Conservation (phyloP, 2,329 filamentous ascomycete species). For the Cladosporium phlei region DNA sequence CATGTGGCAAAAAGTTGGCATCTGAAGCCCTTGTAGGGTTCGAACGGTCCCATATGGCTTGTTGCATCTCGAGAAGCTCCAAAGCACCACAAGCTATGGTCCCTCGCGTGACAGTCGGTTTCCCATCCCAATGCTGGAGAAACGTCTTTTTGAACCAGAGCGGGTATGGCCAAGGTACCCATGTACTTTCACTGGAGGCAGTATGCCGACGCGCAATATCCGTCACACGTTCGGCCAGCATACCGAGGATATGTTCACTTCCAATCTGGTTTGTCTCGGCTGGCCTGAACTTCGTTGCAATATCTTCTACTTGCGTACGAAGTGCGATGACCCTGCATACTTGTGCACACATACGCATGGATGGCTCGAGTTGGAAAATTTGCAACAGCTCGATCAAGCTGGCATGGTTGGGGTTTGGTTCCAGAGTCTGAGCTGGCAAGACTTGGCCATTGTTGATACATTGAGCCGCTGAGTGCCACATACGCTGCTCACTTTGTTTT, state of each 20-base stretch:
- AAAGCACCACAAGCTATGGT: constrained; percentile 73
- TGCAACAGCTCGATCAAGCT: neutral
- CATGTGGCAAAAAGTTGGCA: constrained; percentile 48
- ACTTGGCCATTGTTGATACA: neutral
- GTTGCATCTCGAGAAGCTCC: constrained; percentile 64
- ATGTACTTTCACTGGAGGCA: constrained; percentile 3
- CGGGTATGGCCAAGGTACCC: constrained; percentile 44
- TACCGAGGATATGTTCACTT: neutral
- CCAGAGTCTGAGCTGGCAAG: neutral
- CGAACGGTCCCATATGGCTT: constrained; percentile 1
- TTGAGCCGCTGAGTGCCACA: constrained; percentile 2
- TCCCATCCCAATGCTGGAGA: constrained; percentile 75
- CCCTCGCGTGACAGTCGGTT: constrained; percentile 63
- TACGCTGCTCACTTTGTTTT: neutral
- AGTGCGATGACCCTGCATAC: constrained; percentile 4
- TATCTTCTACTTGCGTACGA: constrained; percentile 8
- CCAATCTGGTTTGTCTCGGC: no score
- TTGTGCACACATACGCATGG: neutral
- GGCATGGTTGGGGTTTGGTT: neutral
- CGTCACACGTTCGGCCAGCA: neutral
- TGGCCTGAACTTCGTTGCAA: constrained; percentile 22
- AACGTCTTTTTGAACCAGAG: constrained; percentile 68
- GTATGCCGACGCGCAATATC: neutral
- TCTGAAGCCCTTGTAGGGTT: constrained; percentile 1
- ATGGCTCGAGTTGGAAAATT: neutral